Conservation (phyloP, 495 filamentous ascomycete genomes). For the Annulohypoxylon nitens region DNA sequence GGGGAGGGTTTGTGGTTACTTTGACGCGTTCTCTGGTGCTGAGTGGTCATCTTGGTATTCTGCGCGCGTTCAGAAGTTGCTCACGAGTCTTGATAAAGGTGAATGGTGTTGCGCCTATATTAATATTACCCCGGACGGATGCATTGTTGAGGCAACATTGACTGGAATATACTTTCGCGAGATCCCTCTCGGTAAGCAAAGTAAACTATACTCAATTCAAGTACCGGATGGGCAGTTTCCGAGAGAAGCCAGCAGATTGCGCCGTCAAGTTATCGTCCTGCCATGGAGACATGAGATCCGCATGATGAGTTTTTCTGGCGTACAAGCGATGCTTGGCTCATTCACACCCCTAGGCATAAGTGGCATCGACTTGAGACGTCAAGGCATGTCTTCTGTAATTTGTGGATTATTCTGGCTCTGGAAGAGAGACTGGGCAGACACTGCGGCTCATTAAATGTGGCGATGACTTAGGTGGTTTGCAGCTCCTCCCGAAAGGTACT, state of each 20-base stretch:
- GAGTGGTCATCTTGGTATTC: constrained; percentile 46
- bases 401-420: constrained; percentile 44
- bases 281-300: too few relatives aligned
- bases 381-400: background rate
- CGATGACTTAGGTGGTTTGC: background rate
- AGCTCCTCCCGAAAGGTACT: background rate
- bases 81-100: constrained; percentile 28
- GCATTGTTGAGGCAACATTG: constrained; percentile 4
- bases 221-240: constrained; percentile 8
- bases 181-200: background rate
- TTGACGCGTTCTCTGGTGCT: constrained; percentile 36
- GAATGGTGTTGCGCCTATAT: constrained; percentile 36
- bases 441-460: background rate
- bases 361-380: background rate
- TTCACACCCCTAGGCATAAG: constrained; percentile 38
- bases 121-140: background rate
- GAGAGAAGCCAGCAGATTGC: too few relatives aligned
- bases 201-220: constrained; percentile 27
- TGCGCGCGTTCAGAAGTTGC: constrained; percentile 38
- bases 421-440: constrained; percentile 38
- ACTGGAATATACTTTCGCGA: constrained; percentile 25
- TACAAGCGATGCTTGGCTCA: constrained; percentile 11
- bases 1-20: constrained; percentile 21
- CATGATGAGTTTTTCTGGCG: too few relatives aligned
- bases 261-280: too few relatives aligned